phyloP scores from a whole-genome alignment of 495 filamentous ascomycete genomes.

The Penicillium malachiteum region DNA sequence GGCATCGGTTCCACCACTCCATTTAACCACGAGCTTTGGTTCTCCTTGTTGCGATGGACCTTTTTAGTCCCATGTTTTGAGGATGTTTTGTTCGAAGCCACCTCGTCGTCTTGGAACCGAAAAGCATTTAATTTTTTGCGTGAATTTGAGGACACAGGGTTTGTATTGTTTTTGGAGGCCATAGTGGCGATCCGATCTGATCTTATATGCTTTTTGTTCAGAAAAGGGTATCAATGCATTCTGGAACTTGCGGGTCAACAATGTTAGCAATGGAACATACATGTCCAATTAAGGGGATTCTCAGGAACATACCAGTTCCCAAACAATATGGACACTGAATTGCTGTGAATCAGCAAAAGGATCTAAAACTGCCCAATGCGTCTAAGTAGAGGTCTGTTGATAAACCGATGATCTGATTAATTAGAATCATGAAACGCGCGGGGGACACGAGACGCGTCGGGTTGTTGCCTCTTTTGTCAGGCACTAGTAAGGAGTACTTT shows the following conservation, averaged over 20 bases:
- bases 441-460: slow-evolving; percentile 21
- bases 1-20: slow-evolving; percentile 37
- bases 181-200: slow-evolving; percentile 18
- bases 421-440: background rate
- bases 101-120: slow-evolving; percentile 40
- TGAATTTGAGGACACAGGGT: slow-evolving; percentile 51
- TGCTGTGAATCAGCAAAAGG: background rate
- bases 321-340: background rate
- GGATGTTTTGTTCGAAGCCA: slow-evolving; percentile 31
- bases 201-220: slow-evolving; percentile 15
- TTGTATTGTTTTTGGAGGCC: slow-evolving; percentile 26
- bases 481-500: no score
- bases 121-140: slow-evolving; percentile 61
- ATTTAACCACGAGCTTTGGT: slow-evolving; percentile 41
- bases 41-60: slow-evolving; percentile 38
- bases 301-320: background rate
- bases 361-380: no score
- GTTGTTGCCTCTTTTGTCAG: slow-evolving; percentile 26
- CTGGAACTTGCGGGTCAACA: slow-evolving; percentile 15
- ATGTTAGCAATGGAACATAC: slow-evolving; percentile 17
- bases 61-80: slow-evolving; percentile 24
- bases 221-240: slow-evolving; percentile 26
- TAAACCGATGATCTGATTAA: slow-evolving; percentile 2
- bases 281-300: background rate
- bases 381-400: slow-evolving; percentile 6